Conservation (phyloP, 257 asterid species). For the Verbena officinalis region DNA sequence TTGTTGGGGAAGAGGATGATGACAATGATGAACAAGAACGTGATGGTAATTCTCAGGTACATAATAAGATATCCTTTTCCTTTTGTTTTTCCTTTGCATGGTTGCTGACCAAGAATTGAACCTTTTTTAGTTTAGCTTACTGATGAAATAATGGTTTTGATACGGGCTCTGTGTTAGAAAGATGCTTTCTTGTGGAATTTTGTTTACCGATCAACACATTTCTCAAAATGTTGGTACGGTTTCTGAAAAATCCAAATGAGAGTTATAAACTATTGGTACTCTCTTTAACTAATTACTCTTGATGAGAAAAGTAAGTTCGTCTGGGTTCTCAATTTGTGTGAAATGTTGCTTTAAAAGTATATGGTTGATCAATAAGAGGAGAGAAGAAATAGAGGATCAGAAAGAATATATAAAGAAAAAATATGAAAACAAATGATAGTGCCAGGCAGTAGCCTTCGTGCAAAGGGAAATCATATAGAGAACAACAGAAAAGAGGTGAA, state of each 20-base stretch:
- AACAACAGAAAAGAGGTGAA: background rate
- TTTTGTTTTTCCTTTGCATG: conserved; percentile 11
- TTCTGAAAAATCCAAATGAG: background rate
- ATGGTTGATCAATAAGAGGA: background rate
- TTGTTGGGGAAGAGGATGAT: conserved; percentile 55
- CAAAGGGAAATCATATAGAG: background rate
- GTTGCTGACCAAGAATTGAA: background rate
- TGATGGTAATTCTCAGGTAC: conserved; percentile 74
- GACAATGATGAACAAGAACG: conserved; percentile 56
- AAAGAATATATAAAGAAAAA: too few species aligned
- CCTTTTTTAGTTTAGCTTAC: background rate
- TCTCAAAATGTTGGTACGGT: background rate
- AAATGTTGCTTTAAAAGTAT: background rate
- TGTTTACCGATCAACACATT: background rate
- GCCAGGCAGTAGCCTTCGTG: background rate
- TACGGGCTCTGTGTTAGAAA: background rate
- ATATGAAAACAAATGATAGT: background rate
- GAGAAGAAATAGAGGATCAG: background rate
- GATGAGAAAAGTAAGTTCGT: background rate
- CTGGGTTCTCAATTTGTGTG: background rate
- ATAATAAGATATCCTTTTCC: conserved; percentile 1
- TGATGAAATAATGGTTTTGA: too few species aligned
- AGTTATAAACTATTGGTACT: background rate
- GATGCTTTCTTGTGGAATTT: background rate
- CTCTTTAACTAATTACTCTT: background rate